A percentile compares a stretch with the other conserved stretches of the same genome.
These are phyloP conservation scores for Talaromyces adpressus DNA, from an alignment of 495 filamentous ascomycete species.

Conservation along the genomic window DNA sequence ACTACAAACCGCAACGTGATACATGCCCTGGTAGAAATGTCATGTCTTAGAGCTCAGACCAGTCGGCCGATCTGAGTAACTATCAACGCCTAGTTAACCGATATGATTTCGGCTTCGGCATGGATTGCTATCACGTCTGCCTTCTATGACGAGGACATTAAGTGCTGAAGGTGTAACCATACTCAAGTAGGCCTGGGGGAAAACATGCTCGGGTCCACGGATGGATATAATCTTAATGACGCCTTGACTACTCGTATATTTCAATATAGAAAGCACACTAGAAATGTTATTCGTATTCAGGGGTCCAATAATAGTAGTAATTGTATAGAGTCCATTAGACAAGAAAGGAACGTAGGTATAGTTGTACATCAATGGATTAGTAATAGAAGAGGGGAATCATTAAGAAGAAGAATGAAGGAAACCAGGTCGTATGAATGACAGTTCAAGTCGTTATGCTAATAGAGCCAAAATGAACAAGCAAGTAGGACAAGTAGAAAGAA, in stretches of 20 bases:
- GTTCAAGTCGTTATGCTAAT: background rate
- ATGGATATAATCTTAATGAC: background rate
- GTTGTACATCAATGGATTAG: background rate
- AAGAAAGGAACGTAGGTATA: slow-evolving; percentile 6
- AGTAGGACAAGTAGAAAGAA: background rate
- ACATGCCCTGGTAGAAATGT: background rate
- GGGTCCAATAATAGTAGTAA: background rate
- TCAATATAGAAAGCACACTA: background rate
- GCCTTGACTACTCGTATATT: background rate
- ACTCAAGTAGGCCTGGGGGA: no score
- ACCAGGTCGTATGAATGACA: background rate
- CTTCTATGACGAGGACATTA: background rate
- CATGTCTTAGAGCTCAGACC: background rate
- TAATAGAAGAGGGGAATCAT: slow-evolving; percentile 3
- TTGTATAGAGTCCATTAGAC: background rate
- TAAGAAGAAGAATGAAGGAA: background rate
- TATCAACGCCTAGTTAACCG: background rate
- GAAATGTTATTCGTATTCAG: background rate
- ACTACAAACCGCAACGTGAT: background rate
- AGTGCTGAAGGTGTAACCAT: no score
- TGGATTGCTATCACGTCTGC: background rate
- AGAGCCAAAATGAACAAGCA: background rate
- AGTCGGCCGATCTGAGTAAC: background rate
- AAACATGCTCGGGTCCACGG: no score
- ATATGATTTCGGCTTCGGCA: background rate